Conservation (phyloP, 2,329 filamentous ascomycete genomes). For the Dactylonectria macrodidyma region DNA sequence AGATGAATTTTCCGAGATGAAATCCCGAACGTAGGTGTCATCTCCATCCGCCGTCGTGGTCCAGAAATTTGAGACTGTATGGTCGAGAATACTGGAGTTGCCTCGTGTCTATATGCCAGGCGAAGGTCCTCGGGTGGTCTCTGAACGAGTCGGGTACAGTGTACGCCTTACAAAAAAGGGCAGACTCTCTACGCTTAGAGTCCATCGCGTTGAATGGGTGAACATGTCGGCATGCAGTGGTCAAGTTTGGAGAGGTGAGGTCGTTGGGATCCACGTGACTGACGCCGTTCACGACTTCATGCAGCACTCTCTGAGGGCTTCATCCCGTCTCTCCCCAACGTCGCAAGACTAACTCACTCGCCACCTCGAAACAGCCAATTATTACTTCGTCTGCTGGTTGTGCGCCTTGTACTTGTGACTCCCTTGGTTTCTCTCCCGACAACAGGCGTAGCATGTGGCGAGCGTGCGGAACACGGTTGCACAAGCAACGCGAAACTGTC, state of each 20-base stretch:
- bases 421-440: slow-evolving; percentile 2
- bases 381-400: background rate
- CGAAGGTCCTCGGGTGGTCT: background rate
- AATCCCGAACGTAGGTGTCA: slow-evolving; percentile 12
- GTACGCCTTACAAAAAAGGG: background rate
- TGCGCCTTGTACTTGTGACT: background rate
- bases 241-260: background rate
- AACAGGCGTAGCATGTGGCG: slow-evolving; percentile 31
- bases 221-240: background rate
- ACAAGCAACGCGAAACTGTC: slow-evolving; percentile 37
- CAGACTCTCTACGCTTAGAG: background rate
- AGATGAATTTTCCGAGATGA: slow-evolving; percentile 28
- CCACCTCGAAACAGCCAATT: background rate
- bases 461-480: slow-evolving; percentile 33
- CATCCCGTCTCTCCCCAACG: background rate
- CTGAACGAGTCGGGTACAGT: background rate
- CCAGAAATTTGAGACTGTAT: background rate
- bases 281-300: background rate
- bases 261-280: background rate
- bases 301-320: background rate
- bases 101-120: background rate
- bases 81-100: background rate
- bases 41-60: background rate
- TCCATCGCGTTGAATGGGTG: background rate
- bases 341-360: too few relatives aligned